Evolutionary conservation across 441 rosid species (phyloP), one percentile per base, ranked within the genome.

Genomic region (Croton setiger): DNA sequence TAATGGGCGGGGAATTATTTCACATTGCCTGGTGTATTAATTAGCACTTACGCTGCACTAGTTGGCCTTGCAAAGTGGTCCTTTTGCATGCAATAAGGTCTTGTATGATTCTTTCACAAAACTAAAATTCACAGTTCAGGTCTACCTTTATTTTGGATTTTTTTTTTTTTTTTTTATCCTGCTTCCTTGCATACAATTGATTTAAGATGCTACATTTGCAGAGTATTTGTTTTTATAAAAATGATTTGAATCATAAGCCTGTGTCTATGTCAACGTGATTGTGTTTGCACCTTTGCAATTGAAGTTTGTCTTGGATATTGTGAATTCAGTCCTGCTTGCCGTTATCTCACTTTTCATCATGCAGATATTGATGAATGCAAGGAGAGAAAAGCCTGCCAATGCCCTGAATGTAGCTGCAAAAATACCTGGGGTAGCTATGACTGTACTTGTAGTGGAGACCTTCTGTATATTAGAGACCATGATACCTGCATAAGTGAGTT

Each of bases 341-440:
- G 43, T 60, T 20, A 51, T 41, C 64, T 20, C 4, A 8, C n/a
- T 31, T 56, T 60, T 71, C 49, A n/a, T 35, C 63, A 15, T 67
- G 63, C 81, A 94, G 99, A 96, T 79, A 77, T 91, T 71, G 84
- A 95, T 66, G 99, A 95, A 79, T 95, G 99, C 84, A 84, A 85
- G 74, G 99, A 92, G 63, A 89, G 65, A 82, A 89, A 83, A 80
- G 97, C 91, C 27, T 92, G 99, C 64, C 99, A 89, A 68, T 95
- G 99, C 76, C 80, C 90, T 27, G 93, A 82, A 57, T 95, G 99
- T 80, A 90, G 83, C 78, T 95, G 99, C 88, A 87, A 89, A 79
- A 76, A 95, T 73, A 90, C 95, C 27, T 95, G 98, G 98, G 99
- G 99, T 63, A 89, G 98, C 77, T 95, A 92, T 21, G 96, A 95